Evolutionary conservation across 2,329 filamentous ascomycete species (phyloP).

Genomic region (Aureobasidium zeae): DNA sequence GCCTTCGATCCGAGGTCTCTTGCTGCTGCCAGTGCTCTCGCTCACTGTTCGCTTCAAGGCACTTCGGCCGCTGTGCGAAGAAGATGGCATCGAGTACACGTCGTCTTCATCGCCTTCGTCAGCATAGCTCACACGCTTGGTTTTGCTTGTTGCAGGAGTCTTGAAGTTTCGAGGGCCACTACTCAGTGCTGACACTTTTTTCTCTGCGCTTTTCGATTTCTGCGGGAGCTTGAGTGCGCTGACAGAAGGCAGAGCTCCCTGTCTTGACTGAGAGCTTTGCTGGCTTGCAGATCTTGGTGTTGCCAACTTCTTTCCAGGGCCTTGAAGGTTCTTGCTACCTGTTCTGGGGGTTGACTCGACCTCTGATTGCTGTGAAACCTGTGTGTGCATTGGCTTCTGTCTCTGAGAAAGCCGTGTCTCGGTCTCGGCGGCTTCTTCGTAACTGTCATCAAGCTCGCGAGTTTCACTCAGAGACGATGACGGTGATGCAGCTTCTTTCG

Average conservation of each 20-base stretch:
- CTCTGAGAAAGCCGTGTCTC: background rate
- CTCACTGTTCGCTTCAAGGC: background rate
- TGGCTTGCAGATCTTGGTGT: constrained; percentile 3
- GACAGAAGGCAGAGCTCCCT: background rate
- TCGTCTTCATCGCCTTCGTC: background rate
- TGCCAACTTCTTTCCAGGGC: constrained; percentile 7
- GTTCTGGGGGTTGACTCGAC: background rate
- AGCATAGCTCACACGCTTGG: background rate
- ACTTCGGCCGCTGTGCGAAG: background rate
- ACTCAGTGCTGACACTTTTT: constrained; percentile 10
- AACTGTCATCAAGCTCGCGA: background rate
- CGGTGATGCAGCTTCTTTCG: background rate
- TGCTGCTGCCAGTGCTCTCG: constrained; percentile 1
- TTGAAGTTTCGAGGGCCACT: constrained; percentile 14
- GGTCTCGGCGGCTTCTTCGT: background rate
- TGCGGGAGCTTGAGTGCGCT: background rate
- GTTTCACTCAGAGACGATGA: constrained; percentile 4
- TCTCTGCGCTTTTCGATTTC: background rate
- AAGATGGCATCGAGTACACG: background rate
- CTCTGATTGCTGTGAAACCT: background rate
- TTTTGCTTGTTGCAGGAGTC: background rate
- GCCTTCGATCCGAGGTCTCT: background rate
- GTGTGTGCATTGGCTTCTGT: background rate
- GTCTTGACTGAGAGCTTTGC: background rate
- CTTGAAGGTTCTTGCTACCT: constrained; percentile 6